Evolutionary conservation across 306 rosid genomes (phyloP), one percentile per base, ranked within the genome.

Genomic region (Geum urbanum): DNA sequence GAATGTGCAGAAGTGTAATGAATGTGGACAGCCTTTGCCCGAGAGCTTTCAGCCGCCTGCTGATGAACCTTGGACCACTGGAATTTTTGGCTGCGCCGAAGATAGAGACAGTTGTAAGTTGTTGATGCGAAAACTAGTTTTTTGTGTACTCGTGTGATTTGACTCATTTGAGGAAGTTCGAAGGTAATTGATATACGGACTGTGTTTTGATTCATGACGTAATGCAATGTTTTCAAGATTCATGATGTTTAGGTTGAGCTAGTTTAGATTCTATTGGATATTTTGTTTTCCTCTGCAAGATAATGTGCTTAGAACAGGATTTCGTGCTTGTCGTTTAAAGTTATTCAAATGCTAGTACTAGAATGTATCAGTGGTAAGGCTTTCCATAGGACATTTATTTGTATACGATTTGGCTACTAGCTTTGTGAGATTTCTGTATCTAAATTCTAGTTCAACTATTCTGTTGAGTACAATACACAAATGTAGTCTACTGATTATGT

Each of bases 1-100:
- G 85, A 75, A 60, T 76, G 99, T 81, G 69, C 89, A 80, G 66
- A 95, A 81, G 78, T 95, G 99, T 78, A 11, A 74, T 16, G 99
- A 95, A 82, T 91, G 99, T 53, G 92, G 97, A 48, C 99, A 95
- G 71, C 85, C 87, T 0, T 87, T 95, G 20, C 99, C 99, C 35
- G 97, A 95, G 75, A 91, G 96, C 83, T 95, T 83, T 84, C 76
- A 95, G 62, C 94, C 96, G 46, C 97, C 91, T 44, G 90, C 91
- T 1, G 95, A 95, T 79, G 99, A 95, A 75, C 97, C 97, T 58
- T 95, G 97, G 99, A 89, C 85, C 53, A 91, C 99, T 78, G 96
- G 92, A 78, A 95, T 91, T 69, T 95, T 87, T 71, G 97, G 88
- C 54, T 94, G 99, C 49, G 71, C 83, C 19, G 95, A 94, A 82